Conservation (phyloP, 768 basidiomycete genomes). For the Rhodotorula diobovata region DNA sequence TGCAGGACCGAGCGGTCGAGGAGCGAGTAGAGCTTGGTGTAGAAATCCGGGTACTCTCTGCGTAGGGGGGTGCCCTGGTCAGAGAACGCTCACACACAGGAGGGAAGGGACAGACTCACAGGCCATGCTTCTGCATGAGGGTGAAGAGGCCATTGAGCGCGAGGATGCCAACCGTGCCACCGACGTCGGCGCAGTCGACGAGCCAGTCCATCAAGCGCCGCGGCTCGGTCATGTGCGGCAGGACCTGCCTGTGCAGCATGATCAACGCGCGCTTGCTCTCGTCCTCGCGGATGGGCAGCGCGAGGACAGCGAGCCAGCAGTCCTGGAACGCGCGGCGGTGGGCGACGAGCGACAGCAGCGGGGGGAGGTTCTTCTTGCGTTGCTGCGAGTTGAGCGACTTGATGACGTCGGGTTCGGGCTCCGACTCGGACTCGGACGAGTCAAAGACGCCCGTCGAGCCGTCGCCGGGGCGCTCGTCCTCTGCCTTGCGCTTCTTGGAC, state of each 20-base stretch:
- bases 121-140: conserved; percentile 85
- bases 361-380: conserved; percentile 67
- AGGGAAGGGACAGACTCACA: conserved; percentile 56
- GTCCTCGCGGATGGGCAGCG: conserved; percentile 45
- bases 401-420: conserved; percentile 28
- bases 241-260: conserved; percentile 73
- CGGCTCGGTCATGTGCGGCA: conserved; percentile 75
- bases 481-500: conserved; percentile 47
- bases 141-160: conserved; percentile 87
- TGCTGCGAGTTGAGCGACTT: conserved; percentile 21
- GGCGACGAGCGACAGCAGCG: conserved; percentile 55
- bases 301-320: conserved; percentile 69
- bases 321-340: conserved; percentile 76
- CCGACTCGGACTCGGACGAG: conserved; percentile 18
- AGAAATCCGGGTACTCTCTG: conserved; percentile 95
- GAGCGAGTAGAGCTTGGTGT: conserved; percentile 82
- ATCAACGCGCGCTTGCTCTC: conserved; percentile 61
- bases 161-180: conserved; percentile 75
- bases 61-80: not conserved
- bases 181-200: conserved; percentile 72
- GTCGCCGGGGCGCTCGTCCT: conserved; percentile 49
- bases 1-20: conserved; percentile 83
- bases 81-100: not conserved
- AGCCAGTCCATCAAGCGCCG: conserved; percentile 90
- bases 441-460: conserved; percentile 58